Evolutionary conservation across 495 filamentous ascomycete genomes (phyloP).

Genomic region (Aspergillus nidulans): DNA sequence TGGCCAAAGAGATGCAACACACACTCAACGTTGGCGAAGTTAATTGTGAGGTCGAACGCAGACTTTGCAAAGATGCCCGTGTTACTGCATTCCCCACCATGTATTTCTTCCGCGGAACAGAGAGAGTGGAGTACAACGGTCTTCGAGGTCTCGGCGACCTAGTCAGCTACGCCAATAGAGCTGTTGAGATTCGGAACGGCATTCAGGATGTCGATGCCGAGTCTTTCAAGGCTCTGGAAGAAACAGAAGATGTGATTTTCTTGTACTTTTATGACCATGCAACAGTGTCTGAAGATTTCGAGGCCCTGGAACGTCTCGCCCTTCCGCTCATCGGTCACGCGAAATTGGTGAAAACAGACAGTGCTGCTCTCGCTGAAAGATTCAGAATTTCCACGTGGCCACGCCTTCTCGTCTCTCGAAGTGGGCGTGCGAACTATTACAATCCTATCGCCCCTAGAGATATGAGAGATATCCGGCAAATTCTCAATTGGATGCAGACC

Average conservation of each 20-base stretch:
- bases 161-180: slow-evolving; percentile 78
- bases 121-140: slow-evolving; percentile 88
- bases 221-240: slow-evolving; percentile 77
- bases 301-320: slow-evolving; percentile 77
- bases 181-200: slow-evolving; percentile 69
- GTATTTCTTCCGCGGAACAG: slow-evolving; percentile 87
- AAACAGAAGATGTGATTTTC: slow-evolving; percentile 93
- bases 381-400: slow-evolving; percentile 98
- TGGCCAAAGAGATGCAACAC: slow-evolving; percentile 84
- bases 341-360: slow-evolving; percentile 83
- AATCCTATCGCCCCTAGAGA: slow-evolving; percentile 75
- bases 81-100: slow-evolving; percentile 81
- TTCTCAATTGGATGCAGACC: slow-evolving; percentile 89
- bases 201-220: slow-evolving; percentile 74
- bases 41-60: slow-evolving; percentile 80
- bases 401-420: slow-evolving; percentile 79
- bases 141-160: slow-evolving; percentile 91
- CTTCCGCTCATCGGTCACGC: slow-evolving; percentile 86
- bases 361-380: slow-evolving; percentile 61
- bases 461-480: slow-evolving; percentile 78
- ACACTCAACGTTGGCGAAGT: slow-evolving; percentile 91
- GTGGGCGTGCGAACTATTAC: slow-evolving; percentile 86
- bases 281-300: slow-evolving; percentile 86
- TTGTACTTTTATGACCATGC: slow-evolving; percentile 96
- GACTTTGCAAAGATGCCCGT: slow-evolving; percentile 84